A percentile compares a stretch with the other conserved stretches of the same genome.
phyloP scores from a whole-genome alignment of 169 alveolate species.

The Plasmodium reichenowi region DNA sequence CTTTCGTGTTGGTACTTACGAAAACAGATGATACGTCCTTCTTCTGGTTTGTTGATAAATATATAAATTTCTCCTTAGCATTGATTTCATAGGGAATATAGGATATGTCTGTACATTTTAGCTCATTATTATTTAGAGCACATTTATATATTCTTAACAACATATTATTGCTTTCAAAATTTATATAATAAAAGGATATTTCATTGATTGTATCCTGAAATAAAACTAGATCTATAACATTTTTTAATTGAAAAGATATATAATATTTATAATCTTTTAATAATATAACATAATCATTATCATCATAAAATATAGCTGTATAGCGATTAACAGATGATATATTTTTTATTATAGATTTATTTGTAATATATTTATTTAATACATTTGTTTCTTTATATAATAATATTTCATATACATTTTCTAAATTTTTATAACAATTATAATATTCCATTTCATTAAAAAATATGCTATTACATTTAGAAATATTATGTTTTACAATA shows the following conservation, averaged over 20 bases:
- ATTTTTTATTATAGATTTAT: slow-evolving; percentile 21
- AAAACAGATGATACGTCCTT: slow-evolving; percentile 16
- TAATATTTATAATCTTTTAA: slow-evolving; percentile 16
- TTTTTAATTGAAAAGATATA: slow-evolving; percentile 23
- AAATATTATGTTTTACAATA: not conserved
- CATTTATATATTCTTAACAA: slow-evolving; percentile 23
- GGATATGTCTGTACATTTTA: slow-evolving; percentile 18
- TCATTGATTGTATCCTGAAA: slow-evolving; percentile 8
- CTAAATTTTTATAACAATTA: slow-evolving; percentile 15
- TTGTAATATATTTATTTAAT: not conserved
- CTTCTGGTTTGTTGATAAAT: slow-evolving; percentile 33
- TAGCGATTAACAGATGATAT: slow-evolving; percentile 23
- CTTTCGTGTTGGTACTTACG: slow-evolving; percentile 23
- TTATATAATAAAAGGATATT: slow-evolving; percentile 33
- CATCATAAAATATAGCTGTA: slow-evolving; percentile 19
- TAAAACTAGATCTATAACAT: slow-evolving; percentile 17
- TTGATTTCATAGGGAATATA: slow-evolving; percentile 28
- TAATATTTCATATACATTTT: slow-evolving; percentile 18
- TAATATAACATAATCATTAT: slow-evolving; percentile 22
- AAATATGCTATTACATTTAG: slow-evolving; percentile 21
- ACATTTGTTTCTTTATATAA: slow-evolving; percentile 10
- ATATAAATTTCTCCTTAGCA: not conserved
- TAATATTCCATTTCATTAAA: slow-evolving; percentile 21
- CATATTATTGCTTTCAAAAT: slow-evolving; percentile 1
- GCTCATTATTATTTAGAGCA: not conserved